Evolutionary conservation across 176 grass and related monocot genomes (phyloP), one percentile per base, ranked within the genome.

Genomic region (Bolboschoenus planiculmis): DNA sequence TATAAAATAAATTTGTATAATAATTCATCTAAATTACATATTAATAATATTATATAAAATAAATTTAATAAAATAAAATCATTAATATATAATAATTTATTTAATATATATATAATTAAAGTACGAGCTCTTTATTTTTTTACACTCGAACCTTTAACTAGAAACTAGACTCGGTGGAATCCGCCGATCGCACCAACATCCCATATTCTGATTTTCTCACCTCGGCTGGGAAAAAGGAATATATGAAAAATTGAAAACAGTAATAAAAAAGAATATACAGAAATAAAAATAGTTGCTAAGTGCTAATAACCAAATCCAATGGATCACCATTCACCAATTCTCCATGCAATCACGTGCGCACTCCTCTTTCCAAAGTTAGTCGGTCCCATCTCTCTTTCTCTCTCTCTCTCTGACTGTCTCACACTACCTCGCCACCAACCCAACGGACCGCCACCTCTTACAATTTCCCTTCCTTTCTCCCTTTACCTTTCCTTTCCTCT

Each of bases 321-420:
- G 44, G 81, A 54, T 46, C 44, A 43, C 62, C 60, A 70, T 67
- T 74, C 10, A 60, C 10, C 31, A 36, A 6, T 71, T 76, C 70
- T 56, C 33, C 83, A 73, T 78, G 68, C 83, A 85, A 20, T 62
- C 68, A 73, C 68, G 68, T 78, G 50, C 68, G n/a, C 51, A 39
- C 33, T 2, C 33, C 48, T 57, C 51, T 6, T 53, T 60, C 68
- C 71, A 85, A 85, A 43, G 36, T 51, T 31, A 42, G 50, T 59
- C 43, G 68, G 53, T 77, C 83, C 63, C 56, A 72, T 39, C 31
- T 26, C 65, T 15, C 37, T 10, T 20, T 56, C 62, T 67, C 10
- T 42, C 37, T 35, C 43, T 21, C 61, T 23, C 71, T 56, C 75
- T 51, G 26, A 8, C 6, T 31, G 11, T 6, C 78, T 36, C 30